Conservation (phyloP, 2,329 filamentous ascomycete genomes). For the Fusarium annulatum region DNA sequence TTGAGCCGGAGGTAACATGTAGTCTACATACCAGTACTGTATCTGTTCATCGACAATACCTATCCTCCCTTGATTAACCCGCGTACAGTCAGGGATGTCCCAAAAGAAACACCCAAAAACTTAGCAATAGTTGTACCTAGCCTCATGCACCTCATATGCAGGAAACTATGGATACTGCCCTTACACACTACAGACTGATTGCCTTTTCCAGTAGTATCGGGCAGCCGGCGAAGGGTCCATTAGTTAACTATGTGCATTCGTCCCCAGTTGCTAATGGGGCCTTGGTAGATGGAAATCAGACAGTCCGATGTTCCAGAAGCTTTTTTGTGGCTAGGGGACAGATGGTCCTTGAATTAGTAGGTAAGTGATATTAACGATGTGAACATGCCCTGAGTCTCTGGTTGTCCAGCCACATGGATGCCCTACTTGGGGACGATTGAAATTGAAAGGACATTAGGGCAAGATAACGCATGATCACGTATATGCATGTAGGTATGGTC, state of each 20-base stretch:
- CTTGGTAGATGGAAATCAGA: conserved; percentile 37
- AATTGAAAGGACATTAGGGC: background rate
- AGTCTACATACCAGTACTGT: background rate
- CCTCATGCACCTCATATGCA: conserved; percentile 36
- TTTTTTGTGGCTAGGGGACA: conserved; percentile 14
- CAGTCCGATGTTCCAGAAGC: conserved; percentile 43
- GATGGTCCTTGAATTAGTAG: background rate
- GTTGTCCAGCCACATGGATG: background rate
- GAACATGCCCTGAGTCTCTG: background rate
- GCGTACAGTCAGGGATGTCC: background rate
- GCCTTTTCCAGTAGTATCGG: conserved; percentile 5
- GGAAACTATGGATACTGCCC: conserved; percentile 27
- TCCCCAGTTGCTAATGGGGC: conserved; percentile 2
- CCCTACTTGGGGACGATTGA: background rate
- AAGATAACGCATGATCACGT: background rate
- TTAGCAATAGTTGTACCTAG: background rate
- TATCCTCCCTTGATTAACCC: conserved; percentile 3
- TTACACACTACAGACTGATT: conserved; percentile 7
- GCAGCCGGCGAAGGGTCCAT: conserved; percentile 13
- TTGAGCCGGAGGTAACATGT: conserved; percentile 31
- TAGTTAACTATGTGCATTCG: background rate
- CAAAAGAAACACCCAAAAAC: background rate
- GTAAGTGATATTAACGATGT: conserved; percentile 5
- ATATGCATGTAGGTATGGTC: background rate
- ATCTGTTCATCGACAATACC: conserved; percentile 5